Percentiles rank a stretch among this genome's conserved stretches.
Evolutionary conservation across 1,284 basidiomycete genomes (phyloP).

Genomic region (Austroboletus novae-zelandiae): DNA sequence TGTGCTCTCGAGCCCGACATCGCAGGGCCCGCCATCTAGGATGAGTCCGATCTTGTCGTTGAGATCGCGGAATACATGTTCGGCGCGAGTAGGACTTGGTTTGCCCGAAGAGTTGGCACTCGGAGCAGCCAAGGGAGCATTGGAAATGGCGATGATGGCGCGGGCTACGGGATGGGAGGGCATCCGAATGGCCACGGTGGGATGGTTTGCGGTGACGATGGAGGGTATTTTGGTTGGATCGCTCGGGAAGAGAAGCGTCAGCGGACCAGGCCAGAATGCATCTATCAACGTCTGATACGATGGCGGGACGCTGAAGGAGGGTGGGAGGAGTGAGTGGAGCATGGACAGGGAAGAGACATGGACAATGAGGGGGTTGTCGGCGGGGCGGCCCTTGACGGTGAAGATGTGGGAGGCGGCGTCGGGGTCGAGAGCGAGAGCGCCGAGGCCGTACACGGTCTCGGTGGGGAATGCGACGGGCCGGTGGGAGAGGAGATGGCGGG

Average conservation of each 20-base stretch:
- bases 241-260: conserved; percentile 90
- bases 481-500: conserved; percentile 44
- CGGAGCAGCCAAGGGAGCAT: conserved; percentile 87
- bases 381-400: conserved; percentile 86
- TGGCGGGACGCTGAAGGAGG: conserved; percentile 53
- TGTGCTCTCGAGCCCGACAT: conserved; percentile 93
- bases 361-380: conserved; percentile 97
- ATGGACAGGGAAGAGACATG: conserved; percentile 88
- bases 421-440: conserved; percentile 76
- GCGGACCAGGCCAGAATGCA: conserved; percentile 92
- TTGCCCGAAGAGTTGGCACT: conserved; percentile 95
- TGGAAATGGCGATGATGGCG: conserved; percentile 77
- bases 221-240: conserved; percentile 54
- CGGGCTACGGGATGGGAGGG: conserved; percentile 92
- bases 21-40: conserved; percentile 90
- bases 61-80: conserved; percentile 84
- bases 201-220: conserved; percentile 75
- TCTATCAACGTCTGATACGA: conserved; percentile 75
- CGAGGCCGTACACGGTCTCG: conserved; percentile 98
- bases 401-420: conserved; percentile 78
- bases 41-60: conserved; percentile 74
- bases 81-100: conserved; percentile 91
- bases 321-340: conserved; percentile 73
- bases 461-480: conserved; percentile 88
- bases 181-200: conserved; percentile 91